Percentiles rank a stretch among this genome's conserved stretches.
phyloP scores from a whole-genome alignment of 805 yeast species.

The Suhomyces prunicola region DNA sequence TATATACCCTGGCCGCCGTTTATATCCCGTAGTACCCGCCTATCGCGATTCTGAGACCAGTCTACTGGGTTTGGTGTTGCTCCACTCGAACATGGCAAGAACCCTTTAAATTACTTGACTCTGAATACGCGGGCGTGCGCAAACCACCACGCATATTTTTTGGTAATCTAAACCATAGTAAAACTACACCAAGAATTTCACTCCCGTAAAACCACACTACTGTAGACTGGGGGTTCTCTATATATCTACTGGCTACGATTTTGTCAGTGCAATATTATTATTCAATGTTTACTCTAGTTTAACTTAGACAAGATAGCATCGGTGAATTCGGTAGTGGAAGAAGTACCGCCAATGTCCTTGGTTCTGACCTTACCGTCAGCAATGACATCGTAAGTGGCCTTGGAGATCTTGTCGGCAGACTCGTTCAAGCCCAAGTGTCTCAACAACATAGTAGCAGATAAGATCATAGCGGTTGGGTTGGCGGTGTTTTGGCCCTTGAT shows the following conservation, averaged over 20 bases:
- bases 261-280: not conserved
- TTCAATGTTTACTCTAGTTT: slow-evolving; percentile 18
- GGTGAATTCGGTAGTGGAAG: slow-evolving; percentile 92
- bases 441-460: slow-evolving; percentile 86
- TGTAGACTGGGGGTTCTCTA: too few relatives aligned
- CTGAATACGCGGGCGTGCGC: not conserved
- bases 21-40: too few relatives aligned
- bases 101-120: not conserved
- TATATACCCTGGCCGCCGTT: too few relatives aligned
- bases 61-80: not conserved
- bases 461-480: slow-evolving; percentile 96
- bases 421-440: slow-evolving; percentile 90
- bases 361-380: slow-evolving; percentile 86
- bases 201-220: not conserved
- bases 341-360: slow-evolving; percentile 85
- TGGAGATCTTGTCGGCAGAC: slow-evolving; percentile 80
- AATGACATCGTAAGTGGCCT: slow-evolving; percentile 86
- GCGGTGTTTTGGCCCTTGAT: slow-evolving; percentile 93
- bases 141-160: not conserved
- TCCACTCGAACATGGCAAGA: not conserved
- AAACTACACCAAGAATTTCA: too few relatives aligned
- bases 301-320: slow-evolving; percentile 80
- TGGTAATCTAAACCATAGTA: not conserved
- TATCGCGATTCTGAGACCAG: too few relatives aligned
- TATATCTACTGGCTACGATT: not conserved